phyloP scores from a whole-genome alignment of 2,329 filamentous ascomycete species.

The Ilyonectria mors-panacis region DNA sequence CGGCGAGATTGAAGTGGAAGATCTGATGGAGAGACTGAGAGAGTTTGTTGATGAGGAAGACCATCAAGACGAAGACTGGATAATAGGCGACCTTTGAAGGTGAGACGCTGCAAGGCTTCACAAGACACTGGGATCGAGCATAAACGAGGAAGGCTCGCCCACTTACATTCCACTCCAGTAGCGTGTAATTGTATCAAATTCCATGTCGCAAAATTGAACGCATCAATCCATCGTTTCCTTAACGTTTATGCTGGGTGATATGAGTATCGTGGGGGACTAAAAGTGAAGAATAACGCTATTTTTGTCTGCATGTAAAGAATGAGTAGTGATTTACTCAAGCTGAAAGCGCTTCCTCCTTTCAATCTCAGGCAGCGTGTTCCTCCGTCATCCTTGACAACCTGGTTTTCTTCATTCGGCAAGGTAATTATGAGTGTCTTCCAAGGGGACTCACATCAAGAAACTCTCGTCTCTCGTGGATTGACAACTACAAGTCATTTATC shows the following conservation, averaged over 20 bases:
- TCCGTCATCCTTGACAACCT: not conserved
- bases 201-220: no score
- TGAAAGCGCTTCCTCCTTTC: conserved; percentile 13
- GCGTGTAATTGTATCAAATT: not conserved
- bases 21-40: conserved; percentile 49
- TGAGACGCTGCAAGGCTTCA: not conserved
- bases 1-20: conserved; percentile 48
- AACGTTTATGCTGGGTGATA: no score
- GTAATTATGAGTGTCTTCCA: conserved; percentile 53
- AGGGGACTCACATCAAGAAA: conserved; percentile 52
- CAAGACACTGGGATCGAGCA: not conserved
- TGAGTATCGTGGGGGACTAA: no score
- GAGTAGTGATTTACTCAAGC: conserved; percentile 4
- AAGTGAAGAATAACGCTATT: not conserved
- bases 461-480: conserved; percentile 49
- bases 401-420: conserved; percentile 51
- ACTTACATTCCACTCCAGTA: not conserved
- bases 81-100: conserved; percentile 37
- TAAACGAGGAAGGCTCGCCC: not conserved
- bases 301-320: not conserved
- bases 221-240: no score
- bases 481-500: conserved; percentile 42
- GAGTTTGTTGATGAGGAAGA: conserved; percentile 44
- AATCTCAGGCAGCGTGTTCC: conserved; percentile 6
- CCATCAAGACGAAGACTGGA: conserved; percentile 4